A percentile compares a stretch with the other conserved stretches of the same genome.
Conservation (phyloP, 2,329 filamentous ascomycete species). For the Fusarium sp. region DNA sequence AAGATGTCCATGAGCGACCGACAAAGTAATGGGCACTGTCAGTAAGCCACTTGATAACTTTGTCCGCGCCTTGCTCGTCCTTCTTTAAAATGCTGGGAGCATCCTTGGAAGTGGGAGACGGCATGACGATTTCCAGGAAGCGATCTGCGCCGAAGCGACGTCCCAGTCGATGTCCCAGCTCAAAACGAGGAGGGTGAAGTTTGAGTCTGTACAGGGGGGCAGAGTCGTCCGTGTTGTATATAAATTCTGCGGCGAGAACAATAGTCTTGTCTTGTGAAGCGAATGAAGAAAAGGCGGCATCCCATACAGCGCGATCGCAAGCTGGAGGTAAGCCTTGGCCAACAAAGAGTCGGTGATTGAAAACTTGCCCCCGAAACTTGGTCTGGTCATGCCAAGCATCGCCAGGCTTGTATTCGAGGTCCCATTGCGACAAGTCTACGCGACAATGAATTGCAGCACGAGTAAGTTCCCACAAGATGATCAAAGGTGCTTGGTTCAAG, state of each 20-base stretch:
- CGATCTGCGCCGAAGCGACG: constrained; percentile 72
- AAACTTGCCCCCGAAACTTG: constrained; percentile 60
- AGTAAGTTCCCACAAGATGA: constrained; percentile 67
- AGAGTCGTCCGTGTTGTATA: constrained; percentile 52
- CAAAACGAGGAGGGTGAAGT: constrained; percentile 64
- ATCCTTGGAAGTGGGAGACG: constrained; percentile 55
- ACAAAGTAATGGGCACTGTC: constrained; percentile 58
- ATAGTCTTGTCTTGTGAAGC: constrained; percentile 56
- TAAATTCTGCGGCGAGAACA: constrained; percentile 61
- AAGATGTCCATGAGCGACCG: constrained; percentile 64
- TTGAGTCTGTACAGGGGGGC: constrained; percentile 63
- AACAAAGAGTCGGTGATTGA: constrained; percentile 57
- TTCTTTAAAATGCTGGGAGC: constrained; percentile 51
- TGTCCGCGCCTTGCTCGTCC: constrained; percentile 50
- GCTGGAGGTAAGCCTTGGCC: constrained; percentile 65
- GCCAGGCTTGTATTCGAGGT: constrained; percentile 54
- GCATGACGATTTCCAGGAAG: constrained; percentile 70
- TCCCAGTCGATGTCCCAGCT: constrained; percentile 65
- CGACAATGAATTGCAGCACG: constrained; percentile 63
- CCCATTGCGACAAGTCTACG: constrained; percentile 56
- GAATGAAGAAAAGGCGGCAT: constrained; percentile 58
- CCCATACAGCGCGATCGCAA: constrained; percentile 63
- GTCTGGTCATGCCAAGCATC: constrained; percentile 61
- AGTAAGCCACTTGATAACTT: constrained; percentile 52
- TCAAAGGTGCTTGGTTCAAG: constrained; percentile 62